phyloP scores from a whole-genome alignment of 768 basidiomycete species.

The Trametes coccinea region DNA sequence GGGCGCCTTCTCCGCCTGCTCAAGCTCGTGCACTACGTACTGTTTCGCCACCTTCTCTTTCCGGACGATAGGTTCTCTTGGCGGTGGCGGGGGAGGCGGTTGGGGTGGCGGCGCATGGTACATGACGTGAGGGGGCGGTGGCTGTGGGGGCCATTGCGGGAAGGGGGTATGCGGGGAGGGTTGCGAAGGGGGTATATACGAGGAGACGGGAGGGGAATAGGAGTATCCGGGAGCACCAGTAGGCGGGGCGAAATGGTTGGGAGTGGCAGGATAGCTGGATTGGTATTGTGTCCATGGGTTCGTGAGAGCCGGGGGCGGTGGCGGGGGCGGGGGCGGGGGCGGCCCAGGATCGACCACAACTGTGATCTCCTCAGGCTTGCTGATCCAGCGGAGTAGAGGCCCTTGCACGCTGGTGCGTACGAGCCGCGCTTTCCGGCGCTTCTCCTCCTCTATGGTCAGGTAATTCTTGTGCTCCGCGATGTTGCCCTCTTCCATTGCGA shows the following conservation, averaged over 20 bases:
- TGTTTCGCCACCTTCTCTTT: constrained; percentile 61
- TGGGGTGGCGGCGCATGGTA: constrained; percentile 23
- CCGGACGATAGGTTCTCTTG: constrained; percentile 34
- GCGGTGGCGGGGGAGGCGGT: constrained; percentile 15
- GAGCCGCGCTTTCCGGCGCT: constrained; percentile 64
- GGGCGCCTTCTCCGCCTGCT: constrained; percentile 44
- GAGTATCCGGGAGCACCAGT: constrained; percentile 4
- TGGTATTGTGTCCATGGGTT: neutral
- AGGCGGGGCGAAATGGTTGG: neutral
- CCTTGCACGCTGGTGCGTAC: constrained; percentile 64
- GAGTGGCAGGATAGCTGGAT: neutral
- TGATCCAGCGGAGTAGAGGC: constrained; percentile 72
- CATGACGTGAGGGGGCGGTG: constrained; percentile 7
- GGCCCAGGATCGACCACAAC: constrained; percentile 42
- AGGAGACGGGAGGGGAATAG: neutral
- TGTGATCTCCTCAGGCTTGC: constrained; percentile 58
- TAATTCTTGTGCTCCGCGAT: constrained; percentile 77
- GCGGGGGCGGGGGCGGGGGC: constrained; percentile 21
- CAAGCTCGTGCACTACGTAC: constrained; percentile 68
- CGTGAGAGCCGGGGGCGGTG: neutral
- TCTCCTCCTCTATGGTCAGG: constrained; percentile 79
- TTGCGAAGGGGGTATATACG: constrained; percentile 1
- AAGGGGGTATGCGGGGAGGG: constrained; percentile 7
- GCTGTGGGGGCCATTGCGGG: constrained; percentile 15
- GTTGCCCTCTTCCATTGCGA: constrained; percentile 88